Evolutionary conservation across 2,329 filamentous ascomycete genomes (phyloP).

Genomic region (Talaromyces amestolkiae): DNA sequence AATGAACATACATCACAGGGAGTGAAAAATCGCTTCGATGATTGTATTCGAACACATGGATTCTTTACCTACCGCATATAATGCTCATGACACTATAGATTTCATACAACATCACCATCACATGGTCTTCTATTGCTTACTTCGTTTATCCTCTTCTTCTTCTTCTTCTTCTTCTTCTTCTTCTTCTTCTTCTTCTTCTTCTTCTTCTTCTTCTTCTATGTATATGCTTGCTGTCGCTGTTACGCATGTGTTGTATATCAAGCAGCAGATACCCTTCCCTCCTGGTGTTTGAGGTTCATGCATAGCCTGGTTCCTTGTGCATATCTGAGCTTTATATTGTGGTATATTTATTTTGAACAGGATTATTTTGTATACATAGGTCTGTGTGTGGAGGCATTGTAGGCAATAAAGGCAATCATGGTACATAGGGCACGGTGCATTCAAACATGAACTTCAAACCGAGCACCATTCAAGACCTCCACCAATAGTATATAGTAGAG

Average conservation of each 20-base stretch:
- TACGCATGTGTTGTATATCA: not conserved
- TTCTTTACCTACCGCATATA: not conserved
- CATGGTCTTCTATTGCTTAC: not conserved
- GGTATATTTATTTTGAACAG: not conserved
- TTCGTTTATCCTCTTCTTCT: not conserved
- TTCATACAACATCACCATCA: not conserved
- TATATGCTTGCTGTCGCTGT: constrained; percentile 4
- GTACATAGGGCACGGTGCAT: not conserved
- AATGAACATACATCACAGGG: constrained; percentile 23
- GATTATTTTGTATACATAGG: not conserved
- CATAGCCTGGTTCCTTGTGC: not conserved
- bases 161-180: too few relatives aligned
- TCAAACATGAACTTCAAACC: not conserved
- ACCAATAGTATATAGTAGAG: not conserved
- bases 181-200: not conserved
- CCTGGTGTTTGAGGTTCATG: constrained; percentile 4
- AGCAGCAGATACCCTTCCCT: constrained; percentile 15
- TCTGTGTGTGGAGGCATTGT: not conserved
- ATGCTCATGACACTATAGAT: constrained; percentile 5
- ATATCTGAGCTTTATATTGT: constrained; percentile 3
- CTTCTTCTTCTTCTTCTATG: not conserved
- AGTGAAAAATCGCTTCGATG: not conserved
- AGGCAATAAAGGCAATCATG: not conserved
- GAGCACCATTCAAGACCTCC: not conserved
- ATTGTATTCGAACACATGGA: not conserved